Conservation (phyloP, 2,329 filamentous ascomycete genomes). For the Fonsecaea multimorphosa region DNA sequence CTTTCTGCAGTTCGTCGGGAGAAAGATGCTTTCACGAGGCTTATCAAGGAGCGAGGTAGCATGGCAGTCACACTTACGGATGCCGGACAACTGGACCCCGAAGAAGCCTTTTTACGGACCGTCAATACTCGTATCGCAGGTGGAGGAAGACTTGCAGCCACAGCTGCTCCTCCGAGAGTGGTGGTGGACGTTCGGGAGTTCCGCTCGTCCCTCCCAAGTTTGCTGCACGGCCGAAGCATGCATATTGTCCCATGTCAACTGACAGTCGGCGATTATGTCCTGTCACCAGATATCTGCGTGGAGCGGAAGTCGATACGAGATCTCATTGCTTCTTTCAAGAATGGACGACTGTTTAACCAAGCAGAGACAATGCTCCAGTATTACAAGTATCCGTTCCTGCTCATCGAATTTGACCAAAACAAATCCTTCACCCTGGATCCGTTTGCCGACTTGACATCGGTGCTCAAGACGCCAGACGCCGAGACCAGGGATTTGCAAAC, state of each 20-base stretch:
- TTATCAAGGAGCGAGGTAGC: slow-evolving; percentile 90
- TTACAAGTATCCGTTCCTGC: slow-evolving; percentile 85
- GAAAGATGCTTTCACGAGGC: slow-evolving; percentile 92
- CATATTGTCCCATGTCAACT: slow-evolving; percentile 92
- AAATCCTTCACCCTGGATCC: slow-evolving; percentile 95
- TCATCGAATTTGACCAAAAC: slow-evolving; percentile 98
- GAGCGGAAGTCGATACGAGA: slow-evolving; percentile 94
- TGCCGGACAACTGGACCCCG: slow-evolving; percentile 74
- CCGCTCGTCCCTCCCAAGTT: slow-evolving; percentile 85
- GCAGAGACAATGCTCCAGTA: slow-evolving; percentile 92
- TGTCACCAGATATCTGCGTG: slow-evolving; percentile 88
- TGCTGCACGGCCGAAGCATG: slow-evolving; percentile 88
- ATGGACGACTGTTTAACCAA: slow-evolving; percentile 90
- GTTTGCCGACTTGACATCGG: slow-evolving; percentile 65
- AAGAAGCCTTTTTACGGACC: slow-evolving; percentile 90
- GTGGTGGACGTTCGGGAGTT: slow-evolving; percentile 97
- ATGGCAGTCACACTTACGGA: slow-evolving; percentile 90
- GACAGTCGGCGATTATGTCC: slow-evolving; percentile 94
- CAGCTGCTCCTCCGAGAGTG: slow-evolving; percentile 83
- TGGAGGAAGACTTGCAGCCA: slow-evolving; percentile 82
- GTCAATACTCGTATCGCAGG: slow-evolving; percentile 97
- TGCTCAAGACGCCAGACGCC: slow-evolving; percentile 66
- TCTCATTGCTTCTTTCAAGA: slow-evolving; percentile 87
- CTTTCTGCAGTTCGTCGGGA: slow-evolving; percentile 87
- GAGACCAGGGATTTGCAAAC: slow-evolving; percentile 80